phyloP scores from a whole-genome alignment of 495 filamentous ascomycete species.

The Cryomyces antarcticus region DNA sequence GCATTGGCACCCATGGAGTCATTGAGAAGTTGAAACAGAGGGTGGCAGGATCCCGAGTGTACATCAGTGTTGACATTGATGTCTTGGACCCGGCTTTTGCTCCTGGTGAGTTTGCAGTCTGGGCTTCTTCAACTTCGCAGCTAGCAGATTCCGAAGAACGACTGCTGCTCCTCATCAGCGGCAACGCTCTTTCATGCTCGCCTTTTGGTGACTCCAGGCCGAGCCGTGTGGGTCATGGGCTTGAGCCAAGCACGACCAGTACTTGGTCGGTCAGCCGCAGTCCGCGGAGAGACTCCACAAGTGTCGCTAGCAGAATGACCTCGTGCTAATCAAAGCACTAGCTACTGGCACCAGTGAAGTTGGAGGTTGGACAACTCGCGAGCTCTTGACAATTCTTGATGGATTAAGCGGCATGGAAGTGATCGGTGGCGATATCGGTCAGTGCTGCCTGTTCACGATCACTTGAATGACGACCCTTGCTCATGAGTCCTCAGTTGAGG shows the following conservation, averaged over 20 bases:
- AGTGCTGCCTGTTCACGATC: slow-evolving; percentile 4
- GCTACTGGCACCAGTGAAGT: slow-evolving; percentile 21
- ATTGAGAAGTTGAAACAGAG: slow-evolving; percentile 15
- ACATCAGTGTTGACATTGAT: slow-evolving; percentile 24
- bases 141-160: too few species aligned
- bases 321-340: too few species aligned
- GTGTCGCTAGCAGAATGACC: too few species aligned
- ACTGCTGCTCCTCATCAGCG: too few species aligned
- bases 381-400: slow-evolving; percentile 21
- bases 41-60: slow-evolving; percentile 15
- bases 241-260: too few species aligned
- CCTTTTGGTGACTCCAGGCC: too few species aligned
- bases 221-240: too few species aligned
- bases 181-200: too few species aligned
- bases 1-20: slow-evolving; percentile 19
- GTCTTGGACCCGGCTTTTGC: slow-evolving; percentile 23
- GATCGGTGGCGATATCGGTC: slow-evolving; percentile 21
- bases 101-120: slow-evolving; percentile 11
- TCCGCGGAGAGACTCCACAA: too few species aligned
- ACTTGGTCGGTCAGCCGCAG: too few species aligned
- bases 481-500: slow-evolving; percentile 19
- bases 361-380: slow-evolving; percentile 21
- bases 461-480: background rate
- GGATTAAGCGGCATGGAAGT: slow-evolving; percentile 18
- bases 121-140: background rate